Conservation (phyloP, 176 grass and related monocot species). For the Musa schizocarpa region DNA sequence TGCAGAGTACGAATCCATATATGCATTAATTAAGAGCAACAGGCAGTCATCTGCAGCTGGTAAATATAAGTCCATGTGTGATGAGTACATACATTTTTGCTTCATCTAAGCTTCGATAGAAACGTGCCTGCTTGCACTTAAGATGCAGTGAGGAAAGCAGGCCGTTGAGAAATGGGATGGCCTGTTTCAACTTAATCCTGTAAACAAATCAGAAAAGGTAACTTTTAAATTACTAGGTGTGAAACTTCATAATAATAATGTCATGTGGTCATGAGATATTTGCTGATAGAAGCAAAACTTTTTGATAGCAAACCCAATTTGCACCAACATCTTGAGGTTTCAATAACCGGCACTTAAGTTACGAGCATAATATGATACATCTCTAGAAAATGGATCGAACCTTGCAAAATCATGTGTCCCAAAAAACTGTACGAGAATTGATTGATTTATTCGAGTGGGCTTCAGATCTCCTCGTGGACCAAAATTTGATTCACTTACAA, state of each 20-base stretch:
- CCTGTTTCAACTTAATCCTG: slow-evolving; percentile 89
- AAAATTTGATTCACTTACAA: slow-evolving; percentile 79
- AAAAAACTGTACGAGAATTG: slow-evolving; percentile 91
- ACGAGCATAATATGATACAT: neutral
- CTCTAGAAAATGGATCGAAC: slow-evolving; percentile 39
- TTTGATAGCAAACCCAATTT: neutral
- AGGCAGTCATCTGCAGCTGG: neutral
- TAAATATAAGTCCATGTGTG: neutral
- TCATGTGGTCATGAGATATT: neutral
- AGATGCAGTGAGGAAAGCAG: slow-evolving; percentile 86
- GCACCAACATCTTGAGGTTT: neutral
- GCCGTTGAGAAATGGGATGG: slow-evolving; percentile 77
- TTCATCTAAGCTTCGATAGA: slow-evolving; percentile 87
- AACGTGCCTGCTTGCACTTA: slow-evolving; percentile 90
- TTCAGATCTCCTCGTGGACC: slow-evolving; percentile 45
- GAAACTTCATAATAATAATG: too few relatives aligned
- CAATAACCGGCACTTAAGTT: neutral
- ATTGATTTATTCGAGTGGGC: slow-evolving; percentile 47
- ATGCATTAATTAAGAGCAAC: neutral
- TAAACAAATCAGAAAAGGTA: slow-evolving; percentile 26
- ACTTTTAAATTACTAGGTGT: neutral
- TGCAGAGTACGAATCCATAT: neutral
- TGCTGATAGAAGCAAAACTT: neutral
- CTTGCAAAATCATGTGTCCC: slow-evolving; percentile 99
- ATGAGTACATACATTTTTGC: slow-evolving; percentile 62